Evolutionary conservation across 495 filamentous ascomycete species (phyloP).

Genomic region (Pseudevernia furfuracea): DNA sequence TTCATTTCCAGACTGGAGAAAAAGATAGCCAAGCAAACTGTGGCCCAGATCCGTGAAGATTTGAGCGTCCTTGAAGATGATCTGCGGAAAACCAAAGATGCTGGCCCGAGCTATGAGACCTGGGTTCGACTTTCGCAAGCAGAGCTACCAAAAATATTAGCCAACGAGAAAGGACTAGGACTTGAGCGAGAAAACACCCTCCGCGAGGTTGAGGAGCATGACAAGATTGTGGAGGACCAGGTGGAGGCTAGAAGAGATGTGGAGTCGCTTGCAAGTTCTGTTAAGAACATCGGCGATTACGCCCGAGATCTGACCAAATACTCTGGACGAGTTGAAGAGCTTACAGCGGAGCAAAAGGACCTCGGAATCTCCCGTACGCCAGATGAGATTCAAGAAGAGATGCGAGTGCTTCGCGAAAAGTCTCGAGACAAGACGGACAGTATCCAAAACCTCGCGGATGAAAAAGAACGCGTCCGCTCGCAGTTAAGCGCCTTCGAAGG

Average conservation of each 20-base stretch:
- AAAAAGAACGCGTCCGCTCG: constrained; percentile 63
- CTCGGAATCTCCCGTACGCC: constrained; percentile 55
- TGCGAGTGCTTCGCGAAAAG: constrained; percentile 59
- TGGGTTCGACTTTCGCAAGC: constrained; percentile 58
- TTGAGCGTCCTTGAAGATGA: constrained; percentile 45
- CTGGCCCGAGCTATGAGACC: constrained; percentile 60
- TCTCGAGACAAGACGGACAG: constrained; percentile 51
- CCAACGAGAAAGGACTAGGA: constrained; percentile 50
- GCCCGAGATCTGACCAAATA: constrained; percentile 61
- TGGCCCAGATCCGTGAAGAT: constrained; percentile 47
- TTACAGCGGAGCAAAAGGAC: constrained; percentile 63
- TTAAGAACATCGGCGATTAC: constrained; percentile 66
- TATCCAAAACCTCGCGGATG: constrained; percentile 53
- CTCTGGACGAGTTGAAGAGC: constrained; percentile 60
- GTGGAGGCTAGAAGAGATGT: constrained; percentile 62
- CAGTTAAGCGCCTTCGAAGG: constrained; percentile 63
- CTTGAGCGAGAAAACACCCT: constrained; percentile 52
- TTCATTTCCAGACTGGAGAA: constrained; percentile 55
- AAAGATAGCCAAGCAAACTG: constrained; percentile 47
- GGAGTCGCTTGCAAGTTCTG: constrained; percentile 65
- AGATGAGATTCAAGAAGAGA: constrained; percentile 76
- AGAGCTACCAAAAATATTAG: constrained; percentile 63
- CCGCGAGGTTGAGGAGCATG: constrained; percentile 62
- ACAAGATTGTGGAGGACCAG: constrained; percentile 56
- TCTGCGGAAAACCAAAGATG: constrained; percentile 50